These are phyloP conservation scores for Hymenoscyphus occultus DNA, from an alignment of 2,329 filamentous ascomycete species.

Conservation along the genomic window DNA sequence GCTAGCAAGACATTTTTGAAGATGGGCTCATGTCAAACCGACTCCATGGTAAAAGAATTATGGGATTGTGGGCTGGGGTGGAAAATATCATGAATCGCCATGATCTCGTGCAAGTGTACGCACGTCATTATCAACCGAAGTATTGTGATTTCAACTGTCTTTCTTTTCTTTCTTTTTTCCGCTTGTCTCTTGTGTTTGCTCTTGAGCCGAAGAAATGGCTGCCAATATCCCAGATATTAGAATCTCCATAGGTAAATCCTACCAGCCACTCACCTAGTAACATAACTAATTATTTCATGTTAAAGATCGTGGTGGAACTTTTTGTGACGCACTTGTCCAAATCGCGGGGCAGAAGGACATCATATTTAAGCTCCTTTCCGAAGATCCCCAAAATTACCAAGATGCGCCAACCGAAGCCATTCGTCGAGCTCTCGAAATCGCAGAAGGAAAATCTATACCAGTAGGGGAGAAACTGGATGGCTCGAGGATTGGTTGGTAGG, in stretches of 20 bases:
- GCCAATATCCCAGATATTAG: neutral
- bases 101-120: neutral
- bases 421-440: constrained; percentile 54
- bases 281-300: neutral
- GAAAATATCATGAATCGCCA: neutral
- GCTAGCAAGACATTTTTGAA: neutral
- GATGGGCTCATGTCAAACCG: neutral
- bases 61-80: neutral
- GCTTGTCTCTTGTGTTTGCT: neutral
- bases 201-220: neutral
- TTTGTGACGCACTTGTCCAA: constrained; percentile 64
- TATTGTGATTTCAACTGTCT: neutral
- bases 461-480: constrained; percentile 5
- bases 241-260: constrained; percentile 7
- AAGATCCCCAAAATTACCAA: constrained; percentile 65
- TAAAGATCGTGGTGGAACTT: constrained; percentile 59
- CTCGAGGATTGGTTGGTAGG: constrained; percentile 2
- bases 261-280: neutral
- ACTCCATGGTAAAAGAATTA: neutral
- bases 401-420: constrained; percentile 68
- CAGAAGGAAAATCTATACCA: constrained; percentile 32
- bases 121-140: neutral
- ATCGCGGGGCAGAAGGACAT: constrained; percentile 56
- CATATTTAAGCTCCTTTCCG: constrained; percentile 70
- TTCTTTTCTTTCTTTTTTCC: neutral